Evolutionary conservation across 1,284 basidiomycete genomes (phyloP).

Genomic region (Vanrija pseudolonga): DNA sequence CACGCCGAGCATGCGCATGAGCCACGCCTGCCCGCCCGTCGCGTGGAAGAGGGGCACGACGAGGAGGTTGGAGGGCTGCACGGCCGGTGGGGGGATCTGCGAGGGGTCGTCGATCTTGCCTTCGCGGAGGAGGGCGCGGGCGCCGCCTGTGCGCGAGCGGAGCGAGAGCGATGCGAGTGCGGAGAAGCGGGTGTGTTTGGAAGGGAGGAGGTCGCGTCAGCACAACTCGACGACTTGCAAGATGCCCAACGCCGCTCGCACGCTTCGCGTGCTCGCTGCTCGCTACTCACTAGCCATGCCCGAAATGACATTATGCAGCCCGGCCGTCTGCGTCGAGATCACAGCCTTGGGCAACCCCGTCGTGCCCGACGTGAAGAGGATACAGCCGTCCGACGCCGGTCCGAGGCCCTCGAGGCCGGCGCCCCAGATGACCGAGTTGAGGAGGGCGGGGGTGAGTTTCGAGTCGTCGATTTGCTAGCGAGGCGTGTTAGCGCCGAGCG

Average conservation of each 20-base stretch:
- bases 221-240: no score
- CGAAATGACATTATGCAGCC: conserved; percentile 31
- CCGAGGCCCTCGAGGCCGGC: conserved; percentile 17
- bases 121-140: background rate
- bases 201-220: background rate
- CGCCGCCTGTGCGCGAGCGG: background rate
- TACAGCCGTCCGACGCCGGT: conserved; percentile 38
- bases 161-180: background rate
- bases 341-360: conserved; percentile 38
- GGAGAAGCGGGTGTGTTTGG: background rate
- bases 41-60: conserved; percentile 44
- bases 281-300: conserved; percentile 29
- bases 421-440: background rate
- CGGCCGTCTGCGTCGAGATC: conserved; percentile 37
- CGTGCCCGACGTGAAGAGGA: conserved; percentile 38
- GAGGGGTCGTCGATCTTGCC: no score
- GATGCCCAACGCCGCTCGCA: no score
- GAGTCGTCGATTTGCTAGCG: background rate
- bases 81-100: background rate
- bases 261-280: no score
- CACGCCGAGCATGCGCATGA: conserved; percentile 33
- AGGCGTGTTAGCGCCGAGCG: background rate
- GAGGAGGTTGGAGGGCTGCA: conserved; percentile 15
- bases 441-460: background rate
- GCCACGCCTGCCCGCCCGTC: conserved; percentile 39